Evolutionary conservation across 1,284 basidiomycete genomes (phyloP).

Genomic region (Ceratobasidium sp.): DNA sequence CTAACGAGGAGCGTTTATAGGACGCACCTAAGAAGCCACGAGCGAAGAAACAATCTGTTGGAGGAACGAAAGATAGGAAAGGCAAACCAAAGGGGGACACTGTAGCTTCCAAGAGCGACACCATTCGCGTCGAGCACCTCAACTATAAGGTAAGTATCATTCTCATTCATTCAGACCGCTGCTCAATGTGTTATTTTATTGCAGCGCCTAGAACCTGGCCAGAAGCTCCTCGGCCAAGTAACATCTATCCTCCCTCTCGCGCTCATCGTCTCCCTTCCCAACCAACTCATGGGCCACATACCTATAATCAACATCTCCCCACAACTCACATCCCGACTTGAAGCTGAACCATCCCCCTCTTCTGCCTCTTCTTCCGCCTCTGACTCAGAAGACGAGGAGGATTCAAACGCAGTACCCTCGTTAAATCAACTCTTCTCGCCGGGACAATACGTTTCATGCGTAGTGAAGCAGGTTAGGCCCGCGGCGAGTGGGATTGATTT

Average conservation of each 20-base stretch:
- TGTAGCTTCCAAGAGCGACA: slow-evolving; percentile 57
- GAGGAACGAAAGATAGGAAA: slow-evolving; percentile 54
- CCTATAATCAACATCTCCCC: slow-evolving; percentile 95
- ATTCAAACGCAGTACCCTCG: slow-evolving; percentile 63
- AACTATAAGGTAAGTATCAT: slow-evolving; percentile 83
- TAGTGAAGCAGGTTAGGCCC: slow-evolving; percentile 74
- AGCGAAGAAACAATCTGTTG: slow-evolving; percentile 49
- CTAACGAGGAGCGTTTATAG: background rate
- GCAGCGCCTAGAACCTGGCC: slow-evolving; percentile 77
- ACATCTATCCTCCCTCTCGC: slow-evolving; percentile 89
- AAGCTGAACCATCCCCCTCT: slow-evolving; percentile 48
- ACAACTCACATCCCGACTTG: slow-evolving; percentile 75
- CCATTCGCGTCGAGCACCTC: slow-evolving; percentile 85
- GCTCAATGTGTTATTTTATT: slow-evolving; percentile 12
- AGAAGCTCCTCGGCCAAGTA: slow-evolving; percentile 88
- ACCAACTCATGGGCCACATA: slow-evolving; percentile 93
- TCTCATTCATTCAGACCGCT: background rate
- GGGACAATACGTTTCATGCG: slow-evolving; percentile 87
- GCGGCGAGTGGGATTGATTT: slow-evolving; percentile 64
- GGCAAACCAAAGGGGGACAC: slow-evolving; percentile 15
- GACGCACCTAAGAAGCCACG: slow-evolving; percentile 8
- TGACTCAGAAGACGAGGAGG: slow-evolving; percentile 64
- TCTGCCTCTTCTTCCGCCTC: slow-evolving; percentile 60
- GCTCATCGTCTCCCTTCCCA: slow-evolving; percentile 91
- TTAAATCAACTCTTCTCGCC: slow-evolving; percentile 79